Base-by-base conservation (phyloP, 2,329 filamentous ascomycete species). In the Phialocephala subalpina region DNA sequence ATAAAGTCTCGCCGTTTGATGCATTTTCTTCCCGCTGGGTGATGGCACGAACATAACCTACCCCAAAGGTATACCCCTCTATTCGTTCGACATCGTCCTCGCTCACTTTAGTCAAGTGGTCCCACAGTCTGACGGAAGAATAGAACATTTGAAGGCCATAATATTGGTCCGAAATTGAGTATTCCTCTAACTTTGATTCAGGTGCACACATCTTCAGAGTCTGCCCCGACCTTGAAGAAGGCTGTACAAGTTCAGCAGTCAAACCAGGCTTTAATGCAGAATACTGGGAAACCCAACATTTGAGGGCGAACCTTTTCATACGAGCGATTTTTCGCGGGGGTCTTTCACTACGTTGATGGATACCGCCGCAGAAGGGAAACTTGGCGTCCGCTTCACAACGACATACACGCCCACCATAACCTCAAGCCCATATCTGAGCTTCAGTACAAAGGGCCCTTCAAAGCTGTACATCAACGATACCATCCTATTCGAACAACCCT, bases 261-360 rank as follows among this genome's bases (percentile, higher is more conserved):
- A 49, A 33, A 6, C 25, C 38, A 18, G 40, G 58, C 11, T 60
- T 60, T 40, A 20, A 25, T 6, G 45, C 29, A 16, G 20, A 60
- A 27, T 53, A 53, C 8, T 60, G 42, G 42, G 53, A 36, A 53
- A 53, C 45, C 22, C 45, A 2, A n/a, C 16, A 53, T 38, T 52
- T 12, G 58, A 49, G n/a, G 60, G 66, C 14, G 20, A 60, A 29
- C 57, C 49, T n/a, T 65, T 67, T 20, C 47, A 62, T 35, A 52
- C 58, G 7, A 36, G 4, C 25, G 14, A 60, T 18, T 59, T 64
- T n/a, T 42, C 62, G 20, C 58, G 62, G 3, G 65, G 58, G 18
- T 62, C 58, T 27, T 65, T 62, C 27, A 65, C 45, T 8, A 65
- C 62, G 5, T 33, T 67, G n/a, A 67, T 67, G 65, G 60, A 67